Evolutionary conservation across 148 eudicot genomes (phyloP).

Genomic region (Polygonum maritimum): DNA sequence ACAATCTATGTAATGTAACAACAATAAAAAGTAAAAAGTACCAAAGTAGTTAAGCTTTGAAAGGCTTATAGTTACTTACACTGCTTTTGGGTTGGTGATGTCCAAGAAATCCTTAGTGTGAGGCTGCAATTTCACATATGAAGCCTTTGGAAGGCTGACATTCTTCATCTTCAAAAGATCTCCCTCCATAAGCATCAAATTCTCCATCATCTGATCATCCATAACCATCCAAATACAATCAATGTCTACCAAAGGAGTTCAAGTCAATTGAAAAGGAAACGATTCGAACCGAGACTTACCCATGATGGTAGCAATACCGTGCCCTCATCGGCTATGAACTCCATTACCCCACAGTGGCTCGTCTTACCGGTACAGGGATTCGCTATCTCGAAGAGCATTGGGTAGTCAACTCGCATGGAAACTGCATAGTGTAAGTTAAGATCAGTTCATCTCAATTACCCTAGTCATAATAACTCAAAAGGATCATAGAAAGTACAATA

Average conservation of each 20-base stretch:
- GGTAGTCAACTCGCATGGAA: not conserved
- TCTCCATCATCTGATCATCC: conserved; percentile 3
- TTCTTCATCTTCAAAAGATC: not conserved
- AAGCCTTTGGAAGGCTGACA: not conserved
- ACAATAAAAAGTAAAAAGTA: not conserved
- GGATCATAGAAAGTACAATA: not conserved
- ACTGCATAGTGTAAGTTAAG: not conserved
- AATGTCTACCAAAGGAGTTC: not conserved
- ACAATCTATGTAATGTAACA: not conserved
- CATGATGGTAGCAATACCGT: not conserved
- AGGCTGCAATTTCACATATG: not conserved
- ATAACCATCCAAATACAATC: not conserved
- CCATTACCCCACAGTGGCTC: not conserved
- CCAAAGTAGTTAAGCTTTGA: not conserved
- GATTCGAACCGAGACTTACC: not conserved
- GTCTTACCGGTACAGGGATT: not conserved
- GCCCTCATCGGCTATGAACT: not conserved
- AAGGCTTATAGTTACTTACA: not conserved
- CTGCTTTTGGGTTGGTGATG: not conserved
- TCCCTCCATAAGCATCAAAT: not conserved
- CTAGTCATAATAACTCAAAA: not conserved
- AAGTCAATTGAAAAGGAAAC: not conserved
- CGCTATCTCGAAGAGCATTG: not conserved
- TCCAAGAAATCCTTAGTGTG: not conserved
- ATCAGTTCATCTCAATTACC: not conserved